Conservation (phyloP, 73 alveolate species). For the Halteria grandinella region DNA sequence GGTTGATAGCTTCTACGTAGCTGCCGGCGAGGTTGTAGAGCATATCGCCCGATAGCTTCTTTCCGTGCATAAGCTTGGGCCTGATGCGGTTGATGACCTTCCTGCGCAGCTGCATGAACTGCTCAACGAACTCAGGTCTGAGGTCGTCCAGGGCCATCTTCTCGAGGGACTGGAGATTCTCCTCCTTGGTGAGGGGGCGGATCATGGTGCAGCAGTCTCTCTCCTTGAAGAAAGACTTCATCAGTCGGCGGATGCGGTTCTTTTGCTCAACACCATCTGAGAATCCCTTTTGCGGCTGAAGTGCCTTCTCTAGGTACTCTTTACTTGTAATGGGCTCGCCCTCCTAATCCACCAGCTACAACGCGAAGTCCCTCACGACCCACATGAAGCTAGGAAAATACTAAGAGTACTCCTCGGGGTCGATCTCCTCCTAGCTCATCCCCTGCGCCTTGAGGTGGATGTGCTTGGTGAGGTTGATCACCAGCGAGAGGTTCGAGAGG, state of each 20-base stretch:
- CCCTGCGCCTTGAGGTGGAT: slow-evolving; percentile 82
- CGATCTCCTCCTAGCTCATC: slow-evolving; percentile 75
- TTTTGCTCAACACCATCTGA: slow-evolving; percentile 88
- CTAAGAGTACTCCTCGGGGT: slow-evolving; percentile 89
- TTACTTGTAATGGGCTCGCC: slow-evolving; percentile 90
- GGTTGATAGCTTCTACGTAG: slow-evolving; percentile 82
- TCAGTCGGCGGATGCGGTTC: slow-evolving; percentile 90
- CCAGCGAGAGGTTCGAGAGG: slow-evolving; percentile 82
- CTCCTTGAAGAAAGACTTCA: slow-evolving; percentile 92
- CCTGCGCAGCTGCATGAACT: slow-evolving; percentile 83
- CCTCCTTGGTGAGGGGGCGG: slow-evolving; percentile 95
- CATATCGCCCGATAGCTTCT: slow-evolving; percentile 87
- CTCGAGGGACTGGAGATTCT: slow-evolving; percentile 85
- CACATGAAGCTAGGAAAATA: slow-evolving; percentile 96
- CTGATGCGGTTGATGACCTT: slow-evolving; percentile 86
- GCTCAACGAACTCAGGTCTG: slow-evolving; percentile 95
- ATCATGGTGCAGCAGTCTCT: slow-evolving; percentile 98
- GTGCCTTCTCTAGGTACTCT: slow-evolving; percentile 96
- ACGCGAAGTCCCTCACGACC: slow-evolving; percentile 98
- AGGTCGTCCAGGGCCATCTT: slow-evolving; percentile 84
- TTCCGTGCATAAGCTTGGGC: slow-evolving; percentile 90
- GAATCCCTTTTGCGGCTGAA: slow-evolving; percentile 70
- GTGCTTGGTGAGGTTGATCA: slow-evolving; percentile 87
- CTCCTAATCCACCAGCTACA: slow-evolving; percentile 84
- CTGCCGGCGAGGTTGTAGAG: slow-evolving; percentile 72